Evolutionary conservation across 345 rosid species (phyloP).

Genomic region (Salix viminalis): DNA sequence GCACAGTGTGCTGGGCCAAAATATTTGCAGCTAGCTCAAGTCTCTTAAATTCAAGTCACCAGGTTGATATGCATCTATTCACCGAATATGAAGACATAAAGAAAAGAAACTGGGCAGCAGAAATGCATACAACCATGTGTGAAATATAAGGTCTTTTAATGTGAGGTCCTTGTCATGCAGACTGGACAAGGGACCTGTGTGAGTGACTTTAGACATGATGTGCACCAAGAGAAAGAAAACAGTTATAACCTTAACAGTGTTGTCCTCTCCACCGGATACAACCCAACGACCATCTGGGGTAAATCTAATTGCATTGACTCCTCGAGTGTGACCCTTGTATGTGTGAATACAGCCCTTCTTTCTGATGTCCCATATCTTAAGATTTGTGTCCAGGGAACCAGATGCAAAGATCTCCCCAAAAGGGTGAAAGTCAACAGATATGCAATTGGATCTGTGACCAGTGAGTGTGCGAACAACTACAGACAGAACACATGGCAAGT

Average conservation of each 20-base stretch:
- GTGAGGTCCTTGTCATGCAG: neutral
- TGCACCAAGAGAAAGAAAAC: constrained; percentile 6
- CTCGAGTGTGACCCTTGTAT: constrained; percentile 97
- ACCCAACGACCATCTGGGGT: constrained; percentile 99
- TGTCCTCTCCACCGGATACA: constrained; percentile 98
- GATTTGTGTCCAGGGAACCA: constrained; percentile 93
- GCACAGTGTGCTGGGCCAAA: neutral
- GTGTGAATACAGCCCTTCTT: constrained; percentile 98
- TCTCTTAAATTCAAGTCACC: neutral
- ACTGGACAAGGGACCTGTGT: neutral
- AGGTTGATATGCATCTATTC: neutral
- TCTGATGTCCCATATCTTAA: constrained; percentile 98
- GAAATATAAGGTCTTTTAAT: neutral
- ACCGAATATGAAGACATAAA: neutral
- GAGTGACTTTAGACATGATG: neutral
- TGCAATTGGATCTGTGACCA: constrained; percentile 97
- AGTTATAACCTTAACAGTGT: constrained; percentile 72
- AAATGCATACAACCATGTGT: neutral
- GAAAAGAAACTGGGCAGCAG: neutral
- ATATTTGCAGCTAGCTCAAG: neutral
- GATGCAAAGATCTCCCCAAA: constrained; percentile 99
- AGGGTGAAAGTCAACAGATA: constrained; percentile 93
- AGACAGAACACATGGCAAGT: constrained; percentile 5
- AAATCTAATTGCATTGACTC: constrained; percentile 91
- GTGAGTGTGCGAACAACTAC: constrained; percentile 92